Conservation (phyloP, 2,329 filamentous ascomycete species). For the Fusarium penzigii region DNA sequence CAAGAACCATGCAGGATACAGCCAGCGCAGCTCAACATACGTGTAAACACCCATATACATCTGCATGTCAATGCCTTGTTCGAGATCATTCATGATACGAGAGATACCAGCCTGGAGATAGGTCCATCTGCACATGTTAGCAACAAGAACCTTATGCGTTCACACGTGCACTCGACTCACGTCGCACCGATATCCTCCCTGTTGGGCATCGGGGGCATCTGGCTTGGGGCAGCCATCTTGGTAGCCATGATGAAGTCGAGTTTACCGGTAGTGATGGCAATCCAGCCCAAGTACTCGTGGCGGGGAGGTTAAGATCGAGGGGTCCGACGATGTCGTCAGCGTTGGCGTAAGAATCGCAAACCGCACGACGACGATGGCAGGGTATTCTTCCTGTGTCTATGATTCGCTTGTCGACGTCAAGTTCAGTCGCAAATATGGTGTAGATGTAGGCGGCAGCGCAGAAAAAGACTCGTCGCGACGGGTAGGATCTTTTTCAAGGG, state of each 20-base stretch:
- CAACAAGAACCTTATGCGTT: neutral
- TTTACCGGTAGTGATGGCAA: slow-evolving; percentile 15
- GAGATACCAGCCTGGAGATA: slow-evolving; percentile 88
- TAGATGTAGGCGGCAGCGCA: neutral
- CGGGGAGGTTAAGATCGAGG: slow-evolving; percentile 28
- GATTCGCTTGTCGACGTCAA: neutral
- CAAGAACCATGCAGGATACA: neutral
- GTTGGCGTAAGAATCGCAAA: slow-evolving; percentile 5
- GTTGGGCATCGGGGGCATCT: slow-evolving; percentile 61
- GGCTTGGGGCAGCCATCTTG: slow-evolving; percentile 37
- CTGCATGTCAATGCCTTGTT: slow-evolving; percentile 90
- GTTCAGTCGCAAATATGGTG: neutral
- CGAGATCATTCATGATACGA: slow-evolving; percentile 89
- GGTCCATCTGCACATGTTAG: slow-evolving; percentile 66
- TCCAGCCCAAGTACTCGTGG: slow-evolving; percentile 23
- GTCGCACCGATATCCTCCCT: slow-evolving; percentile 60
- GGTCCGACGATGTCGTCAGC: slow-evolving; percentile 26
- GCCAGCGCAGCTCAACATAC: slow-evolving; percentile 43
- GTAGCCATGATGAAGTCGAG: slow-evolving; percentile 33
- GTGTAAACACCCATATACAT: slow-evolving; percentile 99
- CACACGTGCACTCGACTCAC: slow-evolving; percentile 33
- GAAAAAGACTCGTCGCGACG: slow-evolving; percentile 2
- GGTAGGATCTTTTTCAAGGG: neutral
- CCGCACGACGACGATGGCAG: neutral
- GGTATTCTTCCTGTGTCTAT: slow-evolving; percentile 1